Base-by-base conservation (phyloP, 495 filamentous ascomycete genomes). In the Cenococcum geophilum region DNA sequence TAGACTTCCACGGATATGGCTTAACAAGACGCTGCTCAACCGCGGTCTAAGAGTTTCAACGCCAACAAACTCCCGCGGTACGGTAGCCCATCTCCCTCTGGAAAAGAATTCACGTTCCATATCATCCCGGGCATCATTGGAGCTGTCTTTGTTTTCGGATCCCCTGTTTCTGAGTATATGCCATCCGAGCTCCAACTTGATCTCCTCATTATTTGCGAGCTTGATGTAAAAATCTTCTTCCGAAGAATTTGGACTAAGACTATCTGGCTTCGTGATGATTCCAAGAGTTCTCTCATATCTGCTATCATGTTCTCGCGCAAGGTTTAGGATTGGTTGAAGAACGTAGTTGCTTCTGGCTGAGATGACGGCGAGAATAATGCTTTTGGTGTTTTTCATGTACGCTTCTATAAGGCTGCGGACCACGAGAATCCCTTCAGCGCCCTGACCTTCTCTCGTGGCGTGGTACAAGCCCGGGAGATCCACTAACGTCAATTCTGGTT, bases 401-500 rank as follows among this genome's bases (percentile, higher is more conserved):
- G 8, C 14, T 6, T 40, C 14, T 40, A 40, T 8, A 40, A 40
- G 36, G 14, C 14, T 14, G 36, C 36, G 36, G 36, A 40, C 36
- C 6, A 40, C 36, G 36, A 14, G 36, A 14, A 40, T 40, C 36
- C 36, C 36, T 40, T 40, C 14, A 40, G 36, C 6, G 36, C 36
- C 36, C 36, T 40, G 36, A 40, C 14, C 36, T 40, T 40, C 36
- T 8, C 14, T 40, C 36, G 36, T 49, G 45, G 45, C 45, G 12
- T 18, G 45, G 45, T n/a, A 49, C 11, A 59, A 27, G 11, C 57
- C 57, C 16, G 57, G 57, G 5, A 59, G 25, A 25, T 59, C 57
- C 16, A 59, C 57, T 10, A 59, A 23, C 10, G 49, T 25, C 40
- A 59, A 25, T 9, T 57, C 12, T 21, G 57, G 57, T 20, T 10